Evolutionary conservation across 352 stramenopile genomes (phyloP), one percentile per base, ranked within the genome.

Genomic region (Pythium coloratum): DNA sequence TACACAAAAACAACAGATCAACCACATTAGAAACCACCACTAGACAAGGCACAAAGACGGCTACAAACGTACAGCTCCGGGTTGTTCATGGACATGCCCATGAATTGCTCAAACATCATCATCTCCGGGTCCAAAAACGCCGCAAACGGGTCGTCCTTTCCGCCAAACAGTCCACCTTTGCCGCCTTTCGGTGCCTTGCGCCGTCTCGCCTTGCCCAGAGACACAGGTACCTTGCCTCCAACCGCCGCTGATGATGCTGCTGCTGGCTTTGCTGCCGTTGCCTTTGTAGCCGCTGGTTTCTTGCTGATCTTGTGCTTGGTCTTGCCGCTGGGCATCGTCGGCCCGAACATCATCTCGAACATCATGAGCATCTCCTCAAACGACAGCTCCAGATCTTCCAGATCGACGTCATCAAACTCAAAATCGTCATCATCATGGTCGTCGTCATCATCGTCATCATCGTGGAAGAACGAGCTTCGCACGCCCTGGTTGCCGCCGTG

Each of bases 311-410:
- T 46, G 6, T 40, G 55, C 32, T 65, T 59, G 28, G 12, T 46
- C 36, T 60, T 58, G n/a, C 40, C 49, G 10, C 40, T 64, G 2
- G 57, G 38, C 59, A 60, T 53, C 7, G 53, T 50, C 47, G 53
- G 55, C 0, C 75, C 75, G 69, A 91, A 91, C 67, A 91, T 66
- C 78, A 91, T 86, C 60, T 91, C 71, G 36, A 91, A 91, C 82
- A 91, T 88, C 66, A 81, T 80, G 40, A 91, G 78, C 82, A 91
- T 91, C 51, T 89, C 81, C 6, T 89, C 80, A 46, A 89, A 78
- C 28, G 82, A 84, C 42, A 78, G 69, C 53, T 80, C 69, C 28
- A 83, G 61, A 34, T 80, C 73, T 33, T 77, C 71, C n/a, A 74
- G 44, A 55, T 78, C 68, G 3, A 65, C 53, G 12, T 68, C 74